Base-by-base conservation (phyloP, 768 basidiomycete genomes). In the Multifurca ochricompacta region DNA sequence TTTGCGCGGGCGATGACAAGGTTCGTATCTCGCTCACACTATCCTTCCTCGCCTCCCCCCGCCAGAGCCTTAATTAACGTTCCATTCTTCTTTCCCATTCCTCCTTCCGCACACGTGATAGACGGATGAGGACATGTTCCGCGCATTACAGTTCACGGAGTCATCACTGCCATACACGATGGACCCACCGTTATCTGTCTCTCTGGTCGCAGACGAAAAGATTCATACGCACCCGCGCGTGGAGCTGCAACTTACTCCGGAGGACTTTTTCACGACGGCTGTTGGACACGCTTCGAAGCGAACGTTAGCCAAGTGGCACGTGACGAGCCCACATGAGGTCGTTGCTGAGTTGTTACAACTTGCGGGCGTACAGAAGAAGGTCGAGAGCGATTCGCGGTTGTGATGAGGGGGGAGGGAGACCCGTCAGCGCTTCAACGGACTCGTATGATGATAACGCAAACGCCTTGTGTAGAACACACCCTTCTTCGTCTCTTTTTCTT, bases 101-200 rank as follows among this genome's bases (percentile, higher is more conserved):
- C n/a, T 14, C 39, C 16, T 23, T 45, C 35, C 31, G n/a, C 48
- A 9, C n/a, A 18, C 13, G 16, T 46, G 36, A 30, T 61, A 87
- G 89, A 94, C 94, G 44, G 92, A 97, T 74, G 95, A 99, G 73
- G 95, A 99, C 74, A 99, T 99, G 95, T 97, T 97, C 87, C 85
- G 93, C 60, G 78, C 91, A 0, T 76, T 95, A 1, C 77, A 81
- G 21, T 87, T 87, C 72, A 68, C 74, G 34, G 64, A 59, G 41
- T 37, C 40, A 32, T 2, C 55, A 28, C 52, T 51, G 53, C 65
- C 63, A 21, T 65, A 58, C 43, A 54, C 44, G 23, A 65, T 87
- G 72, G 73, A 81, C 62, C 76, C 71, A 50, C 87, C 80, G 19
- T 70, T 83, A 51, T 82, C 68, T 59, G 76, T 66, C 66, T 74